Base-by-base conservation (phyloP, 2,329 filamentous ascomycete genomes). In the Paracoccidioides lutzii region DNA sequence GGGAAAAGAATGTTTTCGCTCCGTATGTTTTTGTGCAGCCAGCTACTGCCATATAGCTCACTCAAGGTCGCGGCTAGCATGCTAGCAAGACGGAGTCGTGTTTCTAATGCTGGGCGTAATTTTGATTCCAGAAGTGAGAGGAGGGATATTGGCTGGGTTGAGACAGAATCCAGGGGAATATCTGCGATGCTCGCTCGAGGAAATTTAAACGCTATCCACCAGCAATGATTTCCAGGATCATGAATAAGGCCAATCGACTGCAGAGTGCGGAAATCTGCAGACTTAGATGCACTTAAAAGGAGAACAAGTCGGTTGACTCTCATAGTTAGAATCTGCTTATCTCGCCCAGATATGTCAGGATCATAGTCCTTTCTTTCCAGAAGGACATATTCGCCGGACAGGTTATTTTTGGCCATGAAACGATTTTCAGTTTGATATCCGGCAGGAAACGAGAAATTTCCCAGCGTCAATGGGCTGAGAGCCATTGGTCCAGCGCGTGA, bases 121-220 rank as follows among this genome's bases (percentile, higher is more conserved):
- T 53, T 45, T 8, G 51, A 53, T 41, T 44, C 32, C 15, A 53
- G 40, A 5, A 53, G 38, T 12, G 40, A 5, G 8, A 53, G 51
- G 15, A 53, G 51, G 3, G 51, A 37, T 45, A 45, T 15, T 43
- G 51, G 41, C 10, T 53, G 42, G 5, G 30, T 44, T 12, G 15
- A 43, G 14, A 5, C 12, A 2, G 41, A 8, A 12, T 15, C 30
- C 7, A 10, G 41, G 42, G 9, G n/a, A n/a, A 9, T 40, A 6
- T 1, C 10, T 15, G 40, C 14, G 30, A 45, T 33, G 6, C 2
- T 44, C n/a, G 42, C 28, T 12, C 10, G 14, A 12, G 52, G 30
- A 32, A 53, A 45, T 44, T 53, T 44, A 44, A 53, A 53, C 6
- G 45, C 12, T 40, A 53, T 43, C 52, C 52, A 53, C 52, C 52